Conservation (phyloP, 2,329 filamentous ascomycete genomes). For the Seiridium unicorne region DNA sequence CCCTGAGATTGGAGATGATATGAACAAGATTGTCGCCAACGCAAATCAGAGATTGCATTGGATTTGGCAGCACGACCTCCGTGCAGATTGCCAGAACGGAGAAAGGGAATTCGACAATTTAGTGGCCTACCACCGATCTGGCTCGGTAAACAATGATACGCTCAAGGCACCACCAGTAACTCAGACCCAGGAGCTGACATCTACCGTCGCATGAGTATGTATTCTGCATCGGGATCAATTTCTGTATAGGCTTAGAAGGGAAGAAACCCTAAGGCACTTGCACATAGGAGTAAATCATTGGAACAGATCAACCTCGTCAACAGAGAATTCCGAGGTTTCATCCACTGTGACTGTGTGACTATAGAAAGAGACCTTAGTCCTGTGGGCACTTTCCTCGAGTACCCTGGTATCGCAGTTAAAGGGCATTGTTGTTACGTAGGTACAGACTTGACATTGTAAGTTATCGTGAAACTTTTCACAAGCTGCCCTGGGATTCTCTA, state of each 20-base stretch:
- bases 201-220: background rate
- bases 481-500: too few relatives aligned
- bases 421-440: too few relatives aligned
- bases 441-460: too few relatives aligned
- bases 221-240: background rate
- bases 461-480: too few relatives aligned
- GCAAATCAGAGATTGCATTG: slow-evolving; percentile 26
- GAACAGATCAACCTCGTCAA: too few relatives aligned
- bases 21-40: slow-evolving; percentile 27
- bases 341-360: too few relatives aligned
- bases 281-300: background rate
- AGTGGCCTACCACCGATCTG: slow-evolving; percentile 6
- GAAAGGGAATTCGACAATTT: slow-evolving; percentile 16
- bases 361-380: too few relatives aligned
- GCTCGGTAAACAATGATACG: slow-evolving; percentile 6
- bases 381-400: too few relatives aligned
- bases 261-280: background rate
- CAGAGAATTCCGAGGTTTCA: too few relatives aligned
- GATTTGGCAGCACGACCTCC: slow-evolving; percentile 30
- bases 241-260: background rate
- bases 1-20: slow-evolving; percentile 23
- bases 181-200: background rate
- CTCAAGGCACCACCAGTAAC: slow-evolving; percentile 8
- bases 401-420: too few relatives aligned
- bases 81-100: slow-evolving; percentile 21